These are phyloP conservation scores for Diaporthe sp. DNA, from an alignment of 2,329 filamentous ascomycete species.

Conservation along the genomic window DNA sequence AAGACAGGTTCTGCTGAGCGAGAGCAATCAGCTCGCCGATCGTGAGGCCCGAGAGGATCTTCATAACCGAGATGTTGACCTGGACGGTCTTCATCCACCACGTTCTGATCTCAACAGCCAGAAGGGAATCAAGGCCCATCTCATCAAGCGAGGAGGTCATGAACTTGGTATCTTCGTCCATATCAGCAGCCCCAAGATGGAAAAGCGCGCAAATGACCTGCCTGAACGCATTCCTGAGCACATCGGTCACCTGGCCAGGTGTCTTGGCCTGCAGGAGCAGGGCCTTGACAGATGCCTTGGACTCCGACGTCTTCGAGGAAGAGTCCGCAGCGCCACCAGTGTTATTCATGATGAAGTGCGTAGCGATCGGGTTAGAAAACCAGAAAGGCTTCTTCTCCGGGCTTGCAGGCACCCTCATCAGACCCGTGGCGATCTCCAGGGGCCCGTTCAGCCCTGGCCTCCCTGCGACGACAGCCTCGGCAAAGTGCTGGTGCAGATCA, in stretches of 20 bases:
- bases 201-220: not conserved
- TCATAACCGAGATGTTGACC: not conserved
- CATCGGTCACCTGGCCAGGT: not conserved
- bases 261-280: constrained; percentile 1
- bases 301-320: not conserved
- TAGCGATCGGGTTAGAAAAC: not conserved
- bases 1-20: not conserved
- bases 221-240: not conserved
- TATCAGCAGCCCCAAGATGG: not conserved
- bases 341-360: constrained; percentile 1
- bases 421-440: not conserved
- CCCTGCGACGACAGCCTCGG: constrained; percentile 49
- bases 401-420: not conserved
- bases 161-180: not conserved
- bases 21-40: not conserved
- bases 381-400: constrained; percentile 10
- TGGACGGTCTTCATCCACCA: not conserved
- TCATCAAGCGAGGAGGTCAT: not conserved
- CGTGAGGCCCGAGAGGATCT: not conserved
- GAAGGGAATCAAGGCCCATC: not conserved
- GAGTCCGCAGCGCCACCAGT: not conserved
- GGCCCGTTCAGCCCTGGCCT: not conserved
- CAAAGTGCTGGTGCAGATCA: constrained; percentile 54
- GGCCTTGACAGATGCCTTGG: not conserved
- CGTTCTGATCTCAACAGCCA: not conserved